A percentile compares a stretch with the other conserved stretches of the same genome.
phyloP scores from a whole-genome alignment of 2,329 filamentous ascomycete genomes.

The Leptodontidium sp. region DNA sequence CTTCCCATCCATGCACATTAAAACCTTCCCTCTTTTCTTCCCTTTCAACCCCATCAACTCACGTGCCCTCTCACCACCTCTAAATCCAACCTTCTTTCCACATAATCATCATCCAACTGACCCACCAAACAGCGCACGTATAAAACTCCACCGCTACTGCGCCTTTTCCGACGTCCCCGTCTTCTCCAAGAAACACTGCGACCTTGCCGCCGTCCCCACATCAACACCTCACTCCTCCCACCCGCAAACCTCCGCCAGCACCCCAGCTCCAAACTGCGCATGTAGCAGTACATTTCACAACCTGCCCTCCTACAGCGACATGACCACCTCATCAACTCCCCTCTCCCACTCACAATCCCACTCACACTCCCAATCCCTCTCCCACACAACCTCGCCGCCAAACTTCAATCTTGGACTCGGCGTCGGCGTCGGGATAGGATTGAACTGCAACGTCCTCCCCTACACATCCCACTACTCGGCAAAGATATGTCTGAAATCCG shows the following conservation, averaged over 20 bases:
- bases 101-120: neutral
- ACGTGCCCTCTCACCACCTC: neutral
- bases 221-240: neutral
- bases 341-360: neutral
- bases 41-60: neutral
- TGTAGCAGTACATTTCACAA: constrained; percentile 36
- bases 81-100: too few species aligned
- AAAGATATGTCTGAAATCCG: constrained; percentile 58
- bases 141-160: constrained; percentile 60
- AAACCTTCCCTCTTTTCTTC: neutral
- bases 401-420: neutral
- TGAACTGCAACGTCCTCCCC: constrained; percentile 47
- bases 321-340: constrained; percentile 18
- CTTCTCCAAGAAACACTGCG: constrained; percentile 59
- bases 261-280: constrained; percentile 25
- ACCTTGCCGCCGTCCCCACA: constrained; percentile 48
- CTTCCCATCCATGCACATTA: neutral
- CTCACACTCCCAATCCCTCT: neutral
- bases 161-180: constrained; percentile 60
- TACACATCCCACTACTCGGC: constrained; percentile 57
- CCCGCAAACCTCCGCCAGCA: constrained; percentile 8
- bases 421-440: neutral
- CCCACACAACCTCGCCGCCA: neutral
- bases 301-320: constrained; percentile 23
- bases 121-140: constrained; percentile 52